phyloP scores from a whole-genome alignment of 164 flowering plant species.

The Kingdonia uniflora region DNA sequence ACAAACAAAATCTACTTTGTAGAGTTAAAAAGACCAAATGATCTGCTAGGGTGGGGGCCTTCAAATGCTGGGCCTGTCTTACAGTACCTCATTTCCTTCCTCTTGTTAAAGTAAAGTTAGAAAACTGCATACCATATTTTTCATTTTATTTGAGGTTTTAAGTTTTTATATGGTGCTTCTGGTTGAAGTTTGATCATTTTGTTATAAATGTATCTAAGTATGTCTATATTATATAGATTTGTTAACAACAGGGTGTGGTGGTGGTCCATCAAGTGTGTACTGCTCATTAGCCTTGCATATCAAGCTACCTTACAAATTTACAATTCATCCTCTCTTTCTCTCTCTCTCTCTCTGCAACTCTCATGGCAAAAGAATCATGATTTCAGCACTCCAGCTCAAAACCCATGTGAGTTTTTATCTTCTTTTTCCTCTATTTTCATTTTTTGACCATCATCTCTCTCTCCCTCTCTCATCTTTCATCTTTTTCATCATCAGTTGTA shows the following conservation, averaged over 20 bases:
- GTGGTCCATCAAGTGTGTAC: conserved; percentile 70
- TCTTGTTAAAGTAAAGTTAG: not conserved
- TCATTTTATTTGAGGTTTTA: conserved; percentile 1
- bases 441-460: conserved; percentile 4
- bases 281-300: conserved; percentile 26
- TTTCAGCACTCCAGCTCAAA: conserved; percentile 54
- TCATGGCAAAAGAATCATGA: conserved; percentile 75
- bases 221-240: conserved; percentile 11
- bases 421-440: conserved; percentile 7
- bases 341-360: conserved; percentile 35
- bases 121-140: not conserved
- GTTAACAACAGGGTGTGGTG: conserved; percentile 18
- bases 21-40: too few species aligned
- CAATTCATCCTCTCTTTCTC: conserved; percentile 29
- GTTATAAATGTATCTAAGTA: conserved; percentile 3
- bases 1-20: too few species aligned
- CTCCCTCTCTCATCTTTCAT: conserved; percentile 5
- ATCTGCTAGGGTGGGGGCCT: too few species aligned
- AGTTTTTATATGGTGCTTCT: conserved; percentile 19
- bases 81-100: too few species aligned
- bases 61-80: too few species aligned
- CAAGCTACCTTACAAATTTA: conserved; percentile 55
- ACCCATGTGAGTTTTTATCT: conserved; percentile 71
- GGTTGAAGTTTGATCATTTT: conserved; percentile 17
- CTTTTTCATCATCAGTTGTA: too few species aligned